Conservation (phyloP, 2,329 filamentous ascomycete genomes). For the Claviceps digitariae region DNA sequence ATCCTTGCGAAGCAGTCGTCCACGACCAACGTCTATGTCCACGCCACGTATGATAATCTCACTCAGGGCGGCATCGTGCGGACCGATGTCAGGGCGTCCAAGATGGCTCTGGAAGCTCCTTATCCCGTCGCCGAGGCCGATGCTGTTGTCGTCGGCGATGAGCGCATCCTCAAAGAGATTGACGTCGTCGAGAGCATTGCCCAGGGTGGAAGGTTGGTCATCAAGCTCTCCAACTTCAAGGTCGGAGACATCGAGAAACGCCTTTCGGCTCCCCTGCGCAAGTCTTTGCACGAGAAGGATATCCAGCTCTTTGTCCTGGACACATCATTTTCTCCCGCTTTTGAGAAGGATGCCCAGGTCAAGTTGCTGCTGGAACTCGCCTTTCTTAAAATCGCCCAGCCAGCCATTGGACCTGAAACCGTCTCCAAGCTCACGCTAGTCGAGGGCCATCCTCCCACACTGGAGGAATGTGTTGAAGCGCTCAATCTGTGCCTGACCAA, state of each 20-base stretch:
- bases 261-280: conserved; percentile 56
- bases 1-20: conserved; percentile 60
- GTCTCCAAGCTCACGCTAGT: conserved; percentile 51
- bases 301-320: conserved; percentile 67
- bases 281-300: conserved; percentile 54
- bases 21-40: conserved; percentile 47
- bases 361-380: conserved; percentile 63
- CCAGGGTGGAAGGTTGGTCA: conserved; percentile 55
- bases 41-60: conserved; percentile 51
- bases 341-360: conserved; percentile 54
- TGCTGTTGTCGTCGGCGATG: conserved; percentile 62
- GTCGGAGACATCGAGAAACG: conserved; percentile 84
- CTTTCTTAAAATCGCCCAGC: conserved; percentile 66
- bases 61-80: conserved; percentile 66
- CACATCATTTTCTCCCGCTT: conserved; percentile 49
- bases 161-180: conserved; percentile 67
- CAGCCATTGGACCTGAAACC: conserved; percentile 47
- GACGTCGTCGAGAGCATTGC: conserved; percentile 60
- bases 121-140: conserved; percentile 72
- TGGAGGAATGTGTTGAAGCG: conserved; percentile 48
- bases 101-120: conserved; percentile 70
- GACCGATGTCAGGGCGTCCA: conserved; percentile 72
- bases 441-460: conserved; percentile 35
- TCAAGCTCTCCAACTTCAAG: conserved; percentile 69
- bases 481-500: conserved; percentile 58